A percentile compares a stretch with the other conserved stretches of the same genome.
Conservation (phyloP, 495 filamentous ascomycete genomes). For the Talaromyces liani region DNA sequence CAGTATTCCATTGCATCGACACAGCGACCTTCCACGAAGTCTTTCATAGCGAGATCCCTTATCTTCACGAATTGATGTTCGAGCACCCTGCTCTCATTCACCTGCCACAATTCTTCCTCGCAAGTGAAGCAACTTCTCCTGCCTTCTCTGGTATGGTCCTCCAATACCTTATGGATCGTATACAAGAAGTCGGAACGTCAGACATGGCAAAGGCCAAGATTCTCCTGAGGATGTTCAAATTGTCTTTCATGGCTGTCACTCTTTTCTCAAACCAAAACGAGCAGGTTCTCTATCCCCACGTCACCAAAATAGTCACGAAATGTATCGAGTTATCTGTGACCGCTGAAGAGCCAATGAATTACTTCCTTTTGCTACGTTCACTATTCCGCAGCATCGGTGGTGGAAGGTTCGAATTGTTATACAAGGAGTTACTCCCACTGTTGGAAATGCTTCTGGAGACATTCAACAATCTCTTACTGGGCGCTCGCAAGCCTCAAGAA, state of each 20-base stretch:
- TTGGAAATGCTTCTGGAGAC: constrained; percentile 97
- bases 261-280: constrained; percentile 93
- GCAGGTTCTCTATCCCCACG: constrained; percentile 87
- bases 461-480: constrained; percentile 84
- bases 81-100: constrained; percentile 90
- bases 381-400: constrained; percentile 96
- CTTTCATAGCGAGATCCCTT: constrained; percentile 93
- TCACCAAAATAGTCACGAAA: constrained; percentile 91
- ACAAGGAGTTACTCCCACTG: constrained; percentile 94
- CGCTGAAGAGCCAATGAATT: constrained; percentile 97
- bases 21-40: constrained; percentile 98
- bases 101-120: constrained; percentile 95
- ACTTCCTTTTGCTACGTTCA: constrained; percentile 86
- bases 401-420: constrained; percentile 92
- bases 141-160: constrained; percentile 97
- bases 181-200: constrained; percentile 87
- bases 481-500: constrained; percentile 81
- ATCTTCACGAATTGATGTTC: constrained; percentile 95
- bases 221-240: constrained; percentile 89
- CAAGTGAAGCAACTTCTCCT: constrained; percentile 93
- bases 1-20: constrained; percentile 97
- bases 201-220: constrained; percentile 89
- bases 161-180: constrained; percentile 92
- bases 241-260: constrained; percentile 99
- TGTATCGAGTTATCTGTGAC: constrained; percentile 93